A percentile compares a stretch with the other conserved stretches of the same genome.
phyloP scores from a whole-genome alignment of 192 early-diverging fungal species.

The Coemansia sp. region DNA sequence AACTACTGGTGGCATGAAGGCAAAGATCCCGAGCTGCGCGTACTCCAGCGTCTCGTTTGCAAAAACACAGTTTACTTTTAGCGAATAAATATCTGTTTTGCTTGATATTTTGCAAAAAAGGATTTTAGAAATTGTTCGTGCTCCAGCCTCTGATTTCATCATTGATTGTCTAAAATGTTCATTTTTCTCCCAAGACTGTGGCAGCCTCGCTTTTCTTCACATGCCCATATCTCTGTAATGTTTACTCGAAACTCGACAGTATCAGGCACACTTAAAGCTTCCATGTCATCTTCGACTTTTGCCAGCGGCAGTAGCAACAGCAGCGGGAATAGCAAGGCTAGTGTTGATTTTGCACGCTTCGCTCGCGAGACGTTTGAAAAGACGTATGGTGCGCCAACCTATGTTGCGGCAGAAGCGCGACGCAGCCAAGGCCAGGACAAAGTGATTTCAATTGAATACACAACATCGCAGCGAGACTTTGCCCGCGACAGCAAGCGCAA shows the following conservation, averaged over 20 bases:
- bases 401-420: slow-evolving; percentile 13
- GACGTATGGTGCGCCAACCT: slow-evolving; percentile 18
- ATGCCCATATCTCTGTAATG: background rate
- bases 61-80: slow-evolving; percentile 71
- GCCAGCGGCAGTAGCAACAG: slow-evolving; percentile 5
- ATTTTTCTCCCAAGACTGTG: background rate
- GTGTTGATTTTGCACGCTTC: slow-evolving; percentile 28
- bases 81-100: background rate
- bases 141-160: too few species aligned
- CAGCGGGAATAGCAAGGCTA: slow-evolving; percentile 24
- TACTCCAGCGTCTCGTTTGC: slow-evolving; percentile 56
- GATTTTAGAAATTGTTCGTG: too few species aligned
- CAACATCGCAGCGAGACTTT: slow-evolving; percentile 56
- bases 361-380: slow-evolving; percentile 32
- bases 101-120: too few species aligned
- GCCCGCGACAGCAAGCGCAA: slow-evolving; percentile 52
- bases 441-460: slow-evolving; percentile 29
- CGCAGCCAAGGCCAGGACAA: slow-evolving; percentile 6
- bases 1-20: slow-evolving; percentile 72
- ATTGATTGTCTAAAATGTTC: background rate
- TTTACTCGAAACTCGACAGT: background rate
- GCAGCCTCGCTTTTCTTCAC: background rate
- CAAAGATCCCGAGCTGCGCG: slow-evolving; percentile 63
- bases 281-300: background rate
- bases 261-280: background rate